Evolutionary conservation across 73 alveolate genomes (phyloP).

Genomic region (Paramecium octaurelia): DNA sequence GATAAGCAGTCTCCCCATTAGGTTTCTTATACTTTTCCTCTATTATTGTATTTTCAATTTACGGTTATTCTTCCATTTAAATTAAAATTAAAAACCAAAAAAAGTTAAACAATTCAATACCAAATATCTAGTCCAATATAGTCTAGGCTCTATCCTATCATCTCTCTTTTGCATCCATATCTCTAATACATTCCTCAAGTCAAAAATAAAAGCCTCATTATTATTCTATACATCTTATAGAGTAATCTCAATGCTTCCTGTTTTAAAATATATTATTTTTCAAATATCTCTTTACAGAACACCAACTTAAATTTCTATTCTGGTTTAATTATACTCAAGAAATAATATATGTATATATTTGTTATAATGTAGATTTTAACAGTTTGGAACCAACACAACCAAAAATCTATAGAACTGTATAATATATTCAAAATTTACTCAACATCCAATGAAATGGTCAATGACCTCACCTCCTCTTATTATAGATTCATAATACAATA

Average conservation of each 20-base stretch:
- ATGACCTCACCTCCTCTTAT: no score
- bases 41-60: conserved; percentile 60
- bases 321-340: no score
- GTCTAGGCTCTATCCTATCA: not conserved
- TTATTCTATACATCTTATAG: not conserved
- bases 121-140: not conserved
- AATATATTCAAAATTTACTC: no score
- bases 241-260: not conserved
- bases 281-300: not conserved
- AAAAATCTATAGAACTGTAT: no score
- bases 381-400: no score
- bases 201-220: not conserved
- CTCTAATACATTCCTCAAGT: not conserved
- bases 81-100: not conserved
- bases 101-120: not conserved
- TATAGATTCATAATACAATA: no score
- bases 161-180: not conserved
- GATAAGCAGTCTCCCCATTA: conserved; percentile 58
- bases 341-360: no score
- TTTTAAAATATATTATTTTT: no score
- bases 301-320: no score
- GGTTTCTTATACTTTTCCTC: conserved; percentile 67
- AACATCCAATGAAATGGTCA: no score
- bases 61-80: conserved; percentile 18
- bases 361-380: no score